These are phyloP conservation scores for Cercospora zeina DNA, from an alignment of 2,329 filamentous ascomycete species.

Conservation along the genomic window DNA sequence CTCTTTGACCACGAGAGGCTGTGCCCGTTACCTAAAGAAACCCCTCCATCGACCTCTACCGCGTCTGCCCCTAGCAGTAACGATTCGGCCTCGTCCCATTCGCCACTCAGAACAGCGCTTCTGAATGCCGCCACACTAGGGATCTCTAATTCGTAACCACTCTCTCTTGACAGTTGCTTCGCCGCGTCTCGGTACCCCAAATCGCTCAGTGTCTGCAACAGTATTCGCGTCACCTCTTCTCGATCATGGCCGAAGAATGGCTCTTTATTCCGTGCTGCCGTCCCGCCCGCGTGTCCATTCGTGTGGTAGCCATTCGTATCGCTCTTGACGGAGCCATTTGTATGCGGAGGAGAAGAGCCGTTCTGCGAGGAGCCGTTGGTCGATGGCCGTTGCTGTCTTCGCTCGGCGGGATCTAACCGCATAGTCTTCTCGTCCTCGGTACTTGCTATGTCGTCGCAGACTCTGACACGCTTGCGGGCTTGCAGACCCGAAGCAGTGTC, in stretches of 20 bases:
- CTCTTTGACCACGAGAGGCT: slow-evolving; percentile 29
- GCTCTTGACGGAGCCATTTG: slow-evolving; percentile 45
- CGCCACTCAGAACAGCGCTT: slow-evolving; percentile 73
- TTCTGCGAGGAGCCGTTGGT: slow-evolving; percentile 42
- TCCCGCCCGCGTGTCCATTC: slow-evolving; percentile 40
- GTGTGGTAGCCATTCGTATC: slow-evolving; percentile 49
- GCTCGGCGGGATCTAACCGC: slow-evolving; percentile 44
- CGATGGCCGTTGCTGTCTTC: slow-evolving; percentile 44
- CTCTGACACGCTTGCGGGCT: slow-evolving; percentile 47
- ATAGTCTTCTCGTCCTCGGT: slow-evolving; percentile 47
- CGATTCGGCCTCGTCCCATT: slow-evolving; percentile 82
- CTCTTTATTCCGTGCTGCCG: slow-evolving; percentile 34
- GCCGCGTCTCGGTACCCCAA: slow-evolving; percentile 83
- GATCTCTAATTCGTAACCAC: slow-evolving; percentile 84
- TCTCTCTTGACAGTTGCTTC: slow-evolving; percentile 71
- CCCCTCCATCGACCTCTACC: slow-evolving; percentile 47
- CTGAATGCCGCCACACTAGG: slow-evolving; percentile 83
- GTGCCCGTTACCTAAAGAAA: slow-evolving; percentile 39
- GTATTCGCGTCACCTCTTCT: slow-evolving; percentile 86
- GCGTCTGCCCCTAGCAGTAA: slow-evolving; percentile 62
- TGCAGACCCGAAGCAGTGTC: slow-evolving; percentile 34
- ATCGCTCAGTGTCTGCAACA: slow-evolving; percentile 88
- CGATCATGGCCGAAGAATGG: slow-evolving; percentile 82
- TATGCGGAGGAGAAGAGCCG: slow-evolving; percentile 39
- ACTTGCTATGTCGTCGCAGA: slow-evolving; percentile 35